A percentile compares a stretch with the other conserved stretches of the same genome.
Evolutionary conservation across 1,284 basidiomycete genomes (phyloP).

Genomic region (Ganoderma lingzhi): DNA sequence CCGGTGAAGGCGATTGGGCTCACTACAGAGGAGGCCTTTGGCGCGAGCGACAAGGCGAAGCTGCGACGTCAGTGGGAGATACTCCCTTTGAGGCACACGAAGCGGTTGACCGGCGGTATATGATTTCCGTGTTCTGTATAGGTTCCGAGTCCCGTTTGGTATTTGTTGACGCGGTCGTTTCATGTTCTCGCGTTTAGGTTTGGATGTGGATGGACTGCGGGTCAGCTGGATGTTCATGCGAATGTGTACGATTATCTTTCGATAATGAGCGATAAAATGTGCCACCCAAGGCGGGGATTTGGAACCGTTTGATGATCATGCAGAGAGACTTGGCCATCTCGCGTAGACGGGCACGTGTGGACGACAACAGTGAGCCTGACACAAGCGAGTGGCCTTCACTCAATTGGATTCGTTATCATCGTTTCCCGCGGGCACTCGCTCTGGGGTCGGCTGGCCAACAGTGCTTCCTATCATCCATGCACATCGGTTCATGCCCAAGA

Average conservation of each 20-base stretch:
- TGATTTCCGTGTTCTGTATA: slow-evolving; percentile 2
- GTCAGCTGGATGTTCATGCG: slow-evolving; percentile 1
- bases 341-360: slow-evolving; percentile 2
- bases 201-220: background rate
- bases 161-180: background rate
- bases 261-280: background rate
- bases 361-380: background rate
- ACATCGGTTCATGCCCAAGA: slow-evolving; percentile 1
- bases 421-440: background rate
- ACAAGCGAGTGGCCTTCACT: background rate
- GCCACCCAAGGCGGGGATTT: background rate
- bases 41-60: slow-evolving; percentile 42
- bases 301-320: background rate
- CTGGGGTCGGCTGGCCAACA: slow-evolving; percentile 12
- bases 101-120: slow-evolving; percentile 32
- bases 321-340: background rate
- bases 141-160: background rate
- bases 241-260: slow-evolving; percentile 2
- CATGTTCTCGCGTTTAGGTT: background rate
- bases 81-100: slow-evolving; percentile 44
- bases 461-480: slow-evolving; percentile 21
- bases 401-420: background rate
- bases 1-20: slow-evolving; percentile 51
- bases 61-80: slow-evolving; percentile 50
- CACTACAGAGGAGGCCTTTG: slow-evolving; percentile 40